Conservation (phyloP, 176 grass and related monocot species). For the Dactylis glomerata region DNA sequence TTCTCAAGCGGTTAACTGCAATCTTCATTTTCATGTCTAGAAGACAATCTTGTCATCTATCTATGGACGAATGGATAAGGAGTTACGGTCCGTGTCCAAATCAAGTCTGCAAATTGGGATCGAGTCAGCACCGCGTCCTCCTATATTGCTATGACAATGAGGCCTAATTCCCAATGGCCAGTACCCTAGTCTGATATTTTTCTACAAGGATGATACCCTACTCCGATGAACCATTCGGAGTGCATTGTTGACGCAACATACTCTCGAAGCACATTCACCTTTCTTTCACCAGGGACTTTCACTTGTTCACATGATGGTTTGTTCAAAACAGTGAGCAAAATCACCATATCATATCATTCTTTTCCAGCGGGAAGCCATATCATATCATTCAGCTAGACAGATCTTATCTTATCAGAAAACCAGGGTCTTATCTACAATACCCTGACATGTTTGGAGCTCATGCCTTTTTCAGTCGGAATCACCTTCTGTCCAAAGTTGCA, state of each 20-base stretch:
- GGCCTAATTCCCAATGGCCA: background rate
- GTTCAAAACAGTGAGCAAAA: background rate
- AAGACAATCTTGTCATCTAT: background rate
- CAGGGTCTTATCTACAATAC: slow-evolving; percentile 26
- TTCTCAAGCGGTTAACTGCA: background rate
- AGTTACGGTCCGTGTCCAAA: background rate
- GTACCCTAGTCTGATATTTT: background rate
- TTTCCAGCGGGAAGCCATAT: background rate
- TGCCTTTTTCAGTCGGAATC: slow-evolving; percentile 27
- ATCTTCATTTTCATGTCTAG: background rate
- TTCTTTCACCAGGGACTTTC: background rate
- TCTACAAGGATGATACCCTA: background rate
- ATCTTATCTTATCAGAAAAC: slow-evolving; percentile 51
- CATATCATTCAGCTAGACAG: slow-evolving; percentile 25
- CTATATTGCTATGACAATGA: background rate
- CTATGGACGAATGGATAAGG: background rate
- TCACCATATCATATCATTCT: background rate
- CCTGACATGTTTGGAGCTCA: slow-evolving; percentile 3
- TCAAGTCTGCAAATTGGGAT: background rate
- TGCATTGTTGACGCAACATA: background rate
- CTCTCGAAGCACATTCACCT: background rate
- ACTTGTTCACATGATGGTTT: background rate
- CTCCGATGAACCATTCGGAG: background rate
- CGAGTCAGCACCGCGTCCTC: background rate
- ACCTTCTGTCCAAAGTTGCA: slow-evolving; percentile 32